These are phyloP conservation scores for Neltuma alba DNA, from an alignment of 306 rosid species.

Conservation along the genomic window DNA sequence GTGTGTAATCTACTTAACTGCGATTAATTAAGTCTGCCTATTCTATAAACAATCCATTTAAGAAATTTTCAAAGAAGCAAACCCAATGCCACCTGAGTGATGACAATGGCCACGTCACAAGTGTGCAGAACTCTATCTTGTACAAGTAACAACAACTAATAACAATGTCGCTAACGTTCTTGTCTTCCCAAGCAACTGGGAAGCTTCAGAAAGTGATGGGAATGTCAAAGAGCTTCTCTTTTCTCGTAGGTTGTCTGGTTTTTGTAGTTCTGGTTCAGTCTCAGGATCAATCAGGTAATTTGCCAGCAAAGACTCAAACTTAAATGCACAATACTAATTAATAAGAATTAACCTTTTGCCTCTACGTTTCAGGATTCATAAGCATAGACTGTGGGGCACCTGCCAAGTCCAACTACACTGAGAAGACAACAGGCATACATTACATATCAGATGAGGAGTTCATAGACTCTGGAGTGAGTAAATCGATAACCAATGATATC, in stretches of 20 bases:
- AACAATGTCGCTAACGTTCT: not conserved
- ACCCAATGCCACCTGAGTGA: not conserved
- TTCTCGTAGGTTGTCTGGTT: slow-evolving; percentile 20
- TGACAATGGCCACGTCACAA: not conserved
- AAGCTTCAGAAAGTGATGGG: not conserved
- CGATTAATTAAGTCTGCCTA: too few species aligned
- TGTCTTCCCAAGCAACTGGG: not conserved
- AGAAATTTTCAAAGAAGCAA: too few species aligned
- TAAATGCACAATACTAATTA: not conserved
- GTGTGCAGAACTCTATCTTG: not conserved
- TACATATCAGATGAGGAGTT: slow-evolving; percentile 52
- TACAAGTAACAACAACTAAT: not conserved
- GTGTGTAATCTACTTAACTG: too few species aligned
- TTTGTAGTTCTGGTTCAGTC: slow-evolving; percentile 37
- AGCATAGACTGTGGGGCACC: slow-evolving; percentile 57
- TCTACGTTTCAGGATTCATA: slow-evolving; percentile 44
- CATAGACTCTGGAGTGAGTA: slow-evolving; percentile 39
- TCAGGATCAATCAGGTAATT: slow-evolving; percentile 58
- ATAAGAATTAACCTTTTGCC: not conserved
- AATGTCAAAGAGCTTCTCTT: slow-evolving; percentile 12
- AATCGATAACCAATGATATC: not conserved
- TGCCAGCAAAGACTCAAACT: slow-evolving; percentile 3
- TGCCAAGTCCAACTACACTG: slow-evolving; percentile 30
- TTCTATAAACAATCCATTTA: too few species aligned
- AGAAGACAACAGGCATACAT: slow-evolving; percentile 18